A percentile compares a stretch with the other conserved stretches of the same genome.
Conservation (phyloP, 163 green algal genomes). For the Prototheca cutis region DNA sequence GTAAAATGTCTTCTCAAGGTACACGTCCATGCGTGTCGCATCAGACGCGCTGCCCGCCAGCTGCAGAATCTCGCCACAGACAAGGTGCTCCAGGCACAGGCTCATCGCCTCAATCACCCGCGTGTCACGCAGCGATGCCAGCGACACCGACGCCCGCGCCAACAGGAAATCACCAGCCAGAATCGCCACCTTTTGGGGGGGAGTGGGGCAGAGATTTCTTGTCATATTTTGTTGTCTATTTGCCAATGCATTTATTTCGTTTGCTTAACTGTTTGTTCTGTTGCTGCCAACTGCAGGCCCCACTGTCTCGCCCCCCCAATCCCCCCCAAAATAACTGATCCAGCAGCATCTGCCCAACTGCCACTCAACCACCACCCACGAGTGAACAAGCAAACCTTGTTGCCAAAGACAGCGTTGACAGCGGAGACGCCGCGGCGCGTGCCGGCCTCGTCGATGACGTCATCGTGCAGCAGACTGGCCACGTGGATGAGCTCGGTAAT, state of each 20-base stretch:
- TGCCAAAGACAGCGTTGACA: conserved; percentile 68
- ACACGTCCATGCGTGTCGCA: conserved; percentile 68
- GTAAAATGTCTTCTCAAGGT: conserved; percentile 89
- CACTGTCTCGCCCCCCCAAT: no score
- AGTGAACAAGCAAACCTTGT: no score
- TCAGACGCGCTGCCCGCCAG: conserved; percentile 67
- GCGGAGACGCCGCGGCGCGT: conserved; percentile 71
- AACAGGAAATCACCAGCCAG: conserved; percentile 95
- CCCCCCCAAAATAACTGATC: no score
- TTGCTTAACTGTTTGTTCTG: no score
- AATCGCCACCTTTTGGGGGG: conserved; percentile 61
- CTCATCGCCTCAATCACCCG: conserved; percentile 85
- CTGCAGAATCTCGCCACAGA: conserved; percentile 94
- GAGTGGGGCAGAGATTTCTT: no score
- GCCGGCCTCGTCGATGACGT: conserved; percentile 87
- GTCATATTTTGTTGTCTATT: no score
- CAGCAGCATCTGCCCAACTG: no score
- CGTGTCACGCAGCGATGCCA: conserved; percentile 78
- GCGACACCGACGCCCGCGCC: conserved; percentile 77
- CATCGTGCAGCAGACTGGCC: conserved; percentile 91
- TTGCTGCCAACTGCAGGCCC: no score
- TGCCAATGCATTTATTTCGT: no score
- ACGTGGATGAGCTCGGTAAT: conserved; percentile 96
- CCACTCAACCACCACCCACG: no score
- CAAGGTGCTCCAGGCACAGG: conserved; percentile 88